These are phyloP conservation scores for Zymoseptoria brevis DNA, from an alignment of 2,329 filamentous ascomycete species.

Conservation along the genomic window DNA sequence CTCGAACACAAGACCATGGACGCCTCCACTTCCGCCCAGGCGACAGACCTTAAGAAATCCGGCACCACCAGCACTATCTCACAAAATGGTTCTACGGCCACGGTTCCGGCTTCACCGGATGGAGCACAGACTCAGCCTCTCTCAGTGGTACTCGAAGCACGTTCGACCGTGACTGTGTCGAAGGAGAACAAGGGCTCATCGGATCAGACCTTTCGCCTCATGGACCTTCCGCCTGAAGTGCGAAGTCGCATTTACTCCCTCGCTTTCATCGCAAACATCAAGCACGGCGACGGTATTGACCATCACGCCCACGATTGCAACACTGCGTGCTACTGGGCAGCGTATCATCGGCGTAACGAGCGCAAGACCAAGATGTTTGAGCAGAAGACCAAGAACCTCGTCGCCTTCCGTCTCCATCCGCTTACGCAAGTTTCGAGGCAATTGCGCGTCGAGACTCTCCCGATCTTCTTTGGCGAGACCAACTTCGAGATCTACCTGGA, in stretches of 20 bases:
- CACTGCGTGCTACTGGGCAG: neutral
- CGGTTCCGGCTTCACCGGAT: too few species aligned
- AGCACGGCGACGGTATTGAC: neutral
- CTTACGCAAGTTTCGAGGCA: neutral
- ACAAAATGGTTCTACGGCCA: too few species aligned
- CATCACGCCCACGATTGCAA: neutral
- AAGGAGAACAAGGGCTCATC: too few species aligned
- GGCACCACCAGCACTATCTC: too few species aligned
- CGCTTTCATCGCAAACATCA: neutral
- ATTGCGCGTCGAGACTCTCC: neutral
- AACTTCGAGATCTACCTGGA: neutral
- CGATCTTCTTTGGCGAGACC: neutral
- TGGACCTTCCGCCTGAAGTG: neutral
- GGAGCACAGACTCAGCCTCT: too few species aligned
- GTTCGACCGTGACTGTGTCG: too few species aligned
- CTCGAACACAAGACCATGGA: too few species aligned
- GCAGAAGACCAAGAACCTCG: neutral
- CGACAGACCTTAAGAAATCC: too few species aligned
- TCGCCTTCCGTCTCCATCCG: neutral
- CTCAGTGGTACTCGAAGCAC: too few species aligned
- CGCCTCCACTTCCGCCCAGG: too few species aligned
- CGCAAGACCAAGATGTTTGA: neutral
- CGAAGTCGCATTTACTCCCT: neutral
- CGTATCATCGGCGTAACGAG: too few species aligned
- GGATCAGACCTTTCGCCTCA: neutral